Conservation (phyloP, 768 basidiomycete species). For the Trametes punicea region DNA sequence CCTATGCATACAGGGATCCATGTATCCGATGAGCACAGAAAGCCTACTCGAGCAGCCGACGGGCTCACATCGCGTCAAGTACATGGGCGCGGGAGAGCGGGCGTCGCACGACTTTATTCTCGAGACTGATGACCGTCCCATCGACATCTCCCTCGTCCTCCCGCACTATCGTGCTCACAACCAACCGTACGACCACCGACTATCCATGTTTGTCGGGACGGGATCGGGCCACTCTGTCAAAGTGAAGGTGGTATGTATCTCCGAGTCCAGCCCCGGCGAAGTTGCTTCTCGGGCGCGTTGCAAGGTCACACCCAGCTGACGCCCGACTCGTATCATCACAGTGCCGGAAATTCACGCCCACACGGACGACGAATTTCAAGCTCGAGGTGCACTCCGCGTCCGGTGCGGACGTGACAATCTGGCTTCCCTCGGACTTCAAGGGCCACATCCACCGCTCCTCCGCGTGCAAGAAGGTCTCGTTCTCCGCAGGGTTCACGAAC, state of each 20-base stretch:
- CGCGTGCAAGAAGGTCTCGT: conserved; percentile 40
- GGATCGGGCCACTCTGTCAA: conserved; percentile 50
- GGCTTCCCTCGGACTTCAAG: conserved; percentile 77
- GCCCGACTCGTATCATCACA: conserved; percentile 7
- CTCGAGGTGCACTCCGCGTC: conserved; percentile 61
- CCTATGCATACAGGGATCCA: conserved; percentile 17
- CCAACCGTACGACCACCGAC: conserved; percentile 68
- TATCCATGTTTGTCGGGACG: conserved; percentile 64
- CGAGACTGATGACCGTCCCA: conserved; percentile 46
- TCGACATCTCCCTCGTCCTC: conserved; percentile 66
- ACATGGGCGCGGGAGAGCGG: conserved; percentile 47
- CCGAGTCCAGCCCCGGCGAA: conserved; percentile 41
- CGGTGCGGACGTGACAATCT: conserved; percentile 64
- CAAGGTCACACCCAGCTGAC: not conserved
- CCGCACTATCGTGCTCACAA: conserved; percentile 77
- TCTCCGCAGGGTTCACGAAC: conserved; percentile 74
- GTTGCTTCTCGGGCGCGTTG: conserved; percentile 32
- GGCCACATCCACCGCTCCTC: conserved; percentile 52
- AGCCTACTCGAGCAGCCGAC: conserved; percentile 31
- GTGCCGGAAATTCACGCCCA: conserved; percentile 31
- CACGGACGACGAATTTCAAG: conserved; percentile 35
- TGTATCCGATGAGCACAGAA: conserved; percentile 24
- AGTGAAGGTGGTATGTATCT: conserved; percentile 64
- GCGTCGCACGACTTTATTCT: conserved; percentile 59
- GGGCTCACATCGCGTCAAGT: conserved; percentile 65